Conservation (phyloP, 2,329 filamentous ascomycete genomes). For the Trichoderma citrinoviride region DNA sequence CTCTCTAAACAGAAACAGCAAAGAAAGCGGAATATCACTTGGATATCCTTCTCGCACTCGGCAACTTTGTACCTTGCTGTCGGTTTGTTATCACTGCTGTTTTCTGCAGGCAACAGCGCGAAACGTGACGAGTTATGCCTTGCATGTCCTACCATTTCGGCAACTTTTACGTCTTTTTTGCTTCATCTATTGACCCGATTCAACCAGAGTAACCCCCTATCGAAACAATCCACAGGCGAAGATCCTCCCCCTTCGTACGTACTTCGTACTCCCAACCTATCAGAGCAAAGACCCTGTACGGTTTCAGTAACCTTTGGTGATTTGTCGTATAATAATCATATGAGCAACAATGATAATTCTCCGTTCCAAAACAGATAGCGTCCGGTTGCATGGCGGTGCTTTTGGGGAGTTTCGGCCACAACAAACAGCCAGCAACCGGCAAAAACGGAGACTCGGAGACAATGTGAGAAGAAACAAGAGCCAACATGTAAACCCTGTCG, state of each 20-base stretch:
- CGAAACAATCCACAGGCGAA: background rate
- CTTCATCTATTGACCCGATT: background rate
- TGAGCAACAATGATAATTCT: background rate
- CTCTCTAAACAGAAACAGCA: too few species aligned
- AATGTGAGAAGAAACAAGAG: too few species aligned
- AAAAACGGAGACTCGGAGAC: too few species aligned
- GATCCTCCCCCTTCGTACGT: background rate
- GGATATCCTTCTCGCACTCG: too few species aligned
- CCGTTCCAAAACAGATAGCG: too few species aligned
- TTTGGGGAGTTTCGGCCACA: background rate
- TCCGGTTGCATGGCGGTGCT: too few species aligned
- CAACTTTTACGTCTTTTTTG: background rate
- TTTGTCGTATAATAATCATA: background rate
- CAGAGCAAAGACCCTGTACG: background rate
- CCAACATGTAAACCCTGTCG: background rate
- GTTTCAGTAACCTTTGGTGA: background rate
- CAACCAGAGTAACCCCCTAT: background rate
- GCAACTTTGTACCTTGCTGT: background rate
- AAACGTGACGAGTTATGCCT: constrained; percentile 1
- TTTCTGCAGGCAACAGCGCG: background rate
- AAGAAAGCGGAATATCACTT: background rate
- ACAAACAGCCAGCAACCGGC: too few species aligned
- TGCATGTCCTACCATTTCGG: background rate
- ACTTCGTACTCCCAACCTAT: background rate
- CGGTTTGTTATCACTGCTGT: background rate